Evolutionary conservation across 179 eudicot genomes (phyloP), one percentile per base, ranked within the genome.

Genomic region (Beta macrorhiza): DNA sequence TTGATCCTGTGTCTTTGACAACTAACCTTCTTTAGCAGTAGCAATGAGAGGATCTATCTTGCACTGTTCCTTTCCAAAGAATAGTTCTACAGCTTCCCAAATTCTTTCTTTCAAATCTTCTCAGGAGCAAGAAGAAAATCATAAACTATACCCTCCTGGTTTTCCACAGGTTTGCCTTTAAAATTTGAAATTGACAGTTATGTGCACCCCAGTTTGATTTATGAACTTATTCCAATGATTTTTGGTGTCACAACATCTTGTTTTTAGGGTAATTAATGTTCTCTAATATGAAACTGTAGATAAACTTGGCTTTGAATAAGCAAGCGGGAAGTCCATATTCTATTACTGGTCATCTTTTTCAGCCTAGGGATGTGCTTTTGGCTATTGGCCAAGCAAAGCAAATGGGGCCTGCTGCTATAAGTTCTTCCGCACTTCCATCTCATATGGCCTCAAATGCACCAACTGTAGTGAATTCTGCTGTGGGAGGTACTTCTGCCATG

Each of bases 31-130:
- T 52, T 52, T 52, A 7, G 16, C 59, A 11, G 59, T 13, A 14
- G 59, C 59, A 67, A 84, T 84, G 82, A 84, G 85, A 76, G 79
- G 81, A 53, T 79, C 87, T 42, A 83, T 83, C 17, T 81, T 87
- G 83, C 91, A 90, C 83, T 89, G 92, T 91, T 85, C 92, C 19
- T 90, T 90, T 65, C 67, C 90, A 37, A 84, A 86, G 74, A 87
- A 81, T 75, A 75, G 61, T 63, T 72, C 75, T 74, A 69, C 67
- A 5, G 57, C 71, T 75, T 84, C 91, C 32, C 90, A 85, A 74
- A 49, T 89, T 77, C 71, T 91, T 22, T 90, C 97, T 20, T 91
- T 90, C 63, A 87, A 85, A 29, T 83, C 89, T 55, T 61, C 74
- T 19, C 83, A 86, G 62, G 87, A 84, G 76, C 86, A 78, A 53